A percentile compares a stretch with the other conserved stretches of the same genome.
Conservation (phyloP, 179 eudicot genomes). For the Carnegiea gigantea region DNA sequence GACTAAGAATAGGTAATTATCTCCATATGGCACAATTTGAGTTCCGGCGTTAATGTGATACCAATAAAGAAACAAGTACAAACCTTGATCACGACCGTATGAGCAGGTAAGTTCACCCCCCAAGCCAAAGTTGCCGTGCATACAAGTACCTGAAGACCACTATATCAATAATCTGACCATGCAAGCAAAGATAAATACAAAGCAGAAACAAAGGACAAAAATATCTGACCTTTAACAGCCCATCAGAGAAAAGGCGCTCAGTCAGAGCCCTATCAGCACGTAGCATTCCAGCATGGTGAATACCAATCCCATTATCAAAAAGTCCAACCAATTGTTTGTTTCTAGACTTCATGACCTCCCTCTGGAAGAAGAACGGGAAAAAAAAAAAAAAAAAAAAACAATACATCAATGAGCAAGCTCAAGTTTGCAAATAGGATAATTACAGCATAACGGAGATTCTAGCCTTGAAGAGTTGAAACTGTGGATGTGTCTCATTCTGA, state of each 20-base stretch:
- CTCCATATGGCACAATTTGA: not conserved
- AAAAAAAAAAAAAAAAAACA: not conserved
- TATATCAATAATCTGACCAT: conserved; percentile 5
- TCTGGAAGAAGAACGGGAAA: conserved; percentile 42
- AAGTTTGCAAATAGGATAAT: conserved; percentile 4
- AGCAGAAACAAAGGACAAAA: not conserved
- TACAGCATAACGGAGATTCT: conserved; percentile 20
- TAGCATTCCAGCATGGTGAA: conserved; percentile 99
- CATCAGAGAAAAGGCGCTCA: conserved; percentile 89
- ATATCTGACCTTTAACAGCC: conserved; percentile 63
- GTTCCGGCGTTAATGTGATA: not conserved
- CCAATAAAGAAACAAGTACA: conserved; percentile 17
- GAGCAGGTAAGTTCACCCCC: conserved; percentile 99
- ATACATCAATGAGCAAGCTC: conserved; percentile 9
- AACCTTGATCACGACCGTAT: conserved; percentile 99
- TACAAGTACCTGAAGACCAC: conserved; percentile 72
- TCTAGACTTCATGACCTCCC: conserved; percentile 87
- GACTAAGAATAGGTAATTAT: not conserved
- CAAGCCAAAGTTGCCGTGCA: conserved; percentile 99
- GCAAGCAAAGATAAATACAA: conserved; percentile 9
- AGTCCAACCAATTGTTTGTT: conserved; percentile 86
- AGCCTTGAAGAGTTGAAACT: conserved; percentile 71
- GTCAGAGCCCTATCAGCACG: conserved; percentile 96
- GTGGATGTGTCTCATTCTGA: conserved; percentile 74
- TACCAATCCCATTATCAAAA: conserved; percentile 84